phyloP scores from a whole-genome alignment of 2,329 filamentous ascomycete species.

The Pseudogymnoascus sp. region DNA sequence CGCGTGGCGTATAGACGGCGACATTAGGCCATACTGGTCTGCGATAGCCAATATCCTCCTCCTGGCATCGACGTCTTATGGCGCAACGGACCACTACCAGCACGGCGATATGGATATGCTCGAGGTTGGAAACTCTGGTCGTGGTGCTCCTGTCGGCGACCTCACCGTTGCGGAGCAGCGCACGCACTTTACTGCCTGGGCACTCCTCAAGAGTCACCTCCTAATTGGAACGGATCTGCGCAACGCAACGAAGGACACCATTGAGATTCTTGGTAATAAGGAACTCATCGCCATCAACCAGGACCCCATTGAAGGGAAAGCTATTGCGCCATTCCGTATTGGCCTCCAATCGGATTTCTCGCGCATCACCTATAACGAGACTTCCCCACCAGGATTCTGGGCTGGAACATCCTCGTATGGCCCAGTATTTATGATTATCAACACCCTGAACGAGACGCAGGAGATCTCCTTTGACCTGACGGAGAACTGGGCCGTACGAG shows the following conservation, averaged over 20 bases:
- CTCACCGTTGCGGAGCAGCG: slow-evolving; percentile 26
- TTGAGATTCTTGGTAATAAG: slow-evolving; percentile 22
- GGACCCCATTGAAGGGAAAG: slow-evolving; percentile 21
- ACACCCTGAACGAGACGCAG: slow-evolving; percentile 17
- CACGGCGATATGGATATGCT: slow-evolving; percentile 10
- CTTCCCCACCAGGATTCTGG: slow-evolving; percentile 20
- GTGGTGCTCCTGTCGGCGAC: slow-evolving; percentile 21
- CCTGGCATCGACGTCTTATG: neutral
- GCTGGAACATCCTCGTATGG: slow-evolving; percentile 24
- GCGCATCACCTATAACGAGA: slow-evolving; percentile 20
- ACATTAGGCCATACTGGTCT: slow-evolving; percentile 31
- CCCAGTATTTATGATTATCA: slow-evolving; percentile 25
- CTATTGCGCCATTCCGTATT: slow-evolving; percentile 21
- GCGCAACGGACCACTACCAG: neutral
- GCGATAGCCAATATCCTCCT: slow-evolving; percentile 1
- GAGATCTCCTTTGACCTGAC: slow-evolving; percentile 23
- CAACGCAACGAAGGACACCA: slow-evolving; percentile 19
- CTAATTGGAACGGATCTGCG: slow-evolving; percentile 11
- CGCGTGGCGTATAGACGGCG: slow-evolving; percentile 27
- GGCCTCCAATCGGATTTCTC: slow-evolving; percentile 19
- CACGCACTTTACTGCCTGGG: slow-evolving; percentile 34
- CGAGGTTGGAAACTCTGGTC: slow-evolving; percentile 27
- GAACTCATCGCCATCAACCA: slow-evolving; percentile 26
- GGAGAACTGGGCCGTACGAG: slow-evolving; percentile 23
- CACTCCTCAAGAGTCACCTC: slow-evolving; percentile 27